Percentiles rank a stretch among this genome's conserved stretches.
Evolutionary conservation across 2,329 filamentous ascomycete genomes (phyloP).

Genomic region (Curvularia verruculosa): DNA sequence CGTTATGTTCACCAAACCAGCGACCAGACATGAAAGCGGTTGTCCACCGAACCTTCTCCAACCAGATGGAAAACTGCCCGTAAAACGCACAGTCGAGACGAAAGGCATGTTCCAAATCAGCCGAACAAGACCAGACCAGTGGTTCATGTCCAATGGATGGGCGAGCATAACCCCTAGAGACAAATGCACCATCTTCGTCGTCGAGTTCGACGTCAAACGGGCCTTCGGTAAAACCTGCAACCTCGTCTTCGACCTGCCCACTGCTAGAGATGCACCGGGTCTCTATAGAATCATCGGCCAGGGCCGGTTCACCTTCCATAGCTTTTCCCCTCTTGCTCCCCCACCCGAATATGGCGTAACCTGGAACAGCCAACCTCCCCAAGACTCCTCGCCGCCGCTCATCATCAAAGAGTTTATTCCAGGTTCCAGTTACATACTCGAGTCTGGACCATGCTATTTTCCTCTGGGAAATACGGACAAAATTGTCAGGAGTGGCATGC

Average conservation of each 20-base stretch:
- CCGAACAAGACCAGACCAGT: constrained; percentile 24
- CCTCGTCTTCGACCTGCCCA: constrained; percentile 38
- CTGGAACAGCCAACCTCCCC: constrained; percentile 31
- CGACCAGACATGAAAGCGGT: neutral
- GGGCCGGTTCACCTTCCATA: constrained; percentile 34
- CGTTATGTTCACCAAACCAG: no score
- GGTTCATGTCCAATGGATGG: constrained; percentile 23
- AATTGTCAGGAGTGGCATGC: neutral
- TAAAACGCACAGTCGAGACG: constrained; percentile 22
- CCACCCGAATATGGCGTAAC: constrained; percentile 28
- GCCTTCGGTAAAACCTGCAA: constrained; percentile 38
- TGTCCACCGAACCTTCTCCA: constrained; percentile 28
- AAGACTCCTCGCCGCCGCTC: constrained; percentile 27
- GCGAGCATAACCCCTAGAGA: constrained; percentile 35
- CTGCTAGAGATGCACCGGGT: constrained; percentile 5
- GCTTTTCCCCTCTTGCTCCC: constrained; percentile 30
- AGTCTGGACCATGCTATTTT: constrained; percentile 30
- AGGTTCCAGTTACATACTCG: constrained; percentile 33
- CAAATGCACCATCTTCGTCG: constrained; percentile 42
- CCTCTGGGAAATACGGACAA: constrained; percentile 9
- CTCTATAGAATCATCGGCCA: constrained; percentile 9
- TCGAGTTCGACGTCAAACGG: constrained; percentile 26
- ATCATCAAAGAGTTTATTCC: constrained; percentile 27
- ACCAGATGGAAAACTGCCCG: constrained; percentile 32
- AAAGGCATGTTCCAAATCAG: constrained; percentile 32